Conservation (phyloP, 352 stramenopile genomes). For the Plasmopara viticola region DNA sequence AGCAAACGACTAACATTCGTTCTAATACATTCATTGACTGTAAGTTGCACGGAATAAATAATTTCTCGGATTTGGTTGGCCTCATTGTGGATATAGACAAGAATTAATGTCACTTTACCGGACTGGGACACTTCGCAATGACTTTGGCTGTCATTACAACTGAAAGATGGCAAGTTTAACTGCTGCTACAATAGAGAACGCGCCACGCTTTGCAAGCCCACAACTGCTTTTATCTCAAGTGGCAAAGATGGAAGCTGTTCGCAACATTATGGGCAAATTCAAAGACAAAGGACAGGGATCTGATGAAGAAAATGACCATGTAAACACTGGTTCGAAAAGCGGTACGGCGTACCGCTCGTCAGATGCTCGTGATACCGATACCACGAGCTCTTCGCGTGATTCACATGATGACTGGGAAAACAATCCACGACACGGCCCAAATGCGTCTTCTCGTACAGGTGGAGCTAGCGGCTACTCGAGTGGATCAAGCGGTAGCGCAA, state of each 20-base stretch:
- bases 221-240: constrained; percentile 15
- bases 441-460: constrained; percentile 10
- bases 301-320: constrained; percentile 2
- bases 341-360: constrained; percentile 15
- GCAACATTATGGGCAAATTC: constrained; percentile 12
- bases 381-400: constrained; percentile 20
- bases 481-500: constrained; percentile 9
- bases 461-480: constrained; percentile 15
- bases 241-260: constrained; percentile 15
- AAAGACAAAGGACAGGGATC: constrained; percentile 3
- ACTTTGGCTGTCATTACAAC: not conserved
- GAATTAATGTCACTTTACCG: not conserved
- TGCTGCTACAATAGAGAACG: no score
- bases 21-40: no score
- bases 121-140: not conserved
- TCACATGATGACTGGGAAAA: constrained; percentile 1
- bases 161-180: not conserved
- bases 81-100: no score
- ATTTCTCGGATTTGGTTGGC: no score
- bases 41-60: no score
- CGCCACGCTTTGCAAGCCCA: not conserved
- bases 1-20: no score
- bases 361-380: constrained; percentile 14
- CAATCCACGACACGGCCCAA: constrained; percentile 6
- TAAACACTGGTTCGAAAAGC: not conserved